Evolutionary conservation across 2,329 filamentous ascomycete genomes (phyloP).

Genomic region (Ceratocystis alfenasii): DNA sequence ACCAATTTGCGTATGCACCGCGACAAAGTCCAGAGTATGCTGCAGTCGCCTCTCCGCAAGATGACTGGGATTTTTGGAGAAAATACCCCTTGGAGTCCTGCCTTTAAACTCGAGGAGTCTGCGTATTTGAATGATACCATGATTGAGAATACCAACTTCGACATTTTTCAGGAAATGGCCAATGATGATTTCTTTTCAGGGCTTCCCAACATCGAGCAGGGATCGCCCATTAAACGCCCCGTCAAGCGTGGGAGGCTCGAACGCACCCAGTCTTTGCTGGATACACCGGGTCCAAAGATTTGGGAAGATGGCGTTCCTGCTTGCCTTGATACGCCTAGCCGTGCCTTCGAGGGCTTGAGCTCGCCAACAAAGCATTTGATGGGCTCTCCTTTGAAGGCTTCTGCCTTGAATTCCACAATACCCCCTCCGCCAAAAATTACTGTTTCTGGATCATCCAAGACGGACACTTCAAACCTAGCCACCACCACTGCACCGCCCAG

Average conservation of each 20-base stretch:
- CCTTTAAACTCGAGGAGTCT: constrained; percentile 48
- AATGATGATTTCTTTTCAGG: constrained; percentile 29
- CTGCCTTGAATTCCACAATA: constrained; percentile 19
- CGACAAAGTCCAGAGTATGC: constrained; percentile 65
- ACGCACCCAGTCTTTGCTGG: constrained; percentile 42
- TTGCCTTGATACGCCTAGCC: constrained; percentile 19
- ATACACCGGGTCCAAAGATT: constrained; percentile 17
- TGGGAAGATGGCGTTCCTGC: constrained; percentile 20
- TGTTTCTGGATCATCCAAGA: constrained; percentile 16
- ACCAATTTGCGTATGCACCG: constrained; percentile 85
- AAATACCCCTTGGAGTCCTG: constrained; percentile 48
- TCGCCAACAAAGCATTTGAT: constrained; percentile 42
- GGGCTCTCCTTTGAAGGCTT: constrained; percentile 21
- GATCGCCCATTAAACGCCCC: constrained; percentile 57
- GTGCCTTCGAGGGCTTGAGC: constrained; percentile 30
- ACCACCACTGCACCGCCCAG: constrained; percentile 28
- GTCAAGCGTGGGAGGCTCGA: constrained; percentile 49
- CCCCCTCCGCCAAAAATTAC: constrained; percentile 14
- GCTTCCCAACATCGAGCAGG: constrained; percentile 36
- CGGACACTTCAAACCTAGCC: not conserved
- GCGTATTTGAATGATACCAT: constrained; percentile 36
- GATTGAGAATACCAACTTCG: constrained; percentile 39
- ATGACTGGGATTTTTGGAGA: constrained; percentile 36
- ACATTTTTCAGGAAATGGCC: constrained; percentile 44
- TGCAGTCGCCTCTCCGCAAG: constrained; percentile 58